These are phyloP conservation scores for Metroxylon sagu DNA, from an alignment of 176 grass and related monocot genomes.

Conservation along the genomic window DNA sequence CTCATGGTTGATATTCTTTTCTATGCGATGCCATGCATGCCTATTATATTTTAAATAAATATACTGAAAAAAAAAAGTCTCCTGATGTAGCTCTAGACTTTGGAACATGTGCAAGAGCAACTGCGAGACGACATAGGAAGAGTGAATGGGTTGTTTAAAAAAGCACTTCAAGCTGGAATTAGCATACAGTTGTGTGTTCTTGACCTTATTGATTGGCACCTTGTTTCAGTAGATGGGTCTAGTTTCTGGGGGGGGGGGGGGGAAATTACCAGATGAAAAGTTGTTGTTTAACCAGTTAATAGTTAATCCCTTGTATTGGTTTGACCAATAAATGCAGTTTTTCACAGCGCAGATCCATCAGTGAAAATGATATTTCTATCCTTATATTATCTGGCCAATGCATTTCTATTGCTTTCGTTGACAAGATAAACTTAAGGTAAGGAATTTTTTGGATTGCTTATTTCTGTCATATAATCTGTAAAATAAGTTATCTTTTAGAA, in stretches of 20 bases:
- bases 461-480: too few species aligned
- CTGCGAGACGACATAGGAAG: slow-evolving; percentile 77
- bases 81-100: too few species aligned
- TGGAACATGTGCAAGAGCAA: slow-evolving; percentile 64
- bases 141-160: slow-evolving; percentile 66
- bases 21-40: too few species aligned
- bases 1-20: too few species aligned
- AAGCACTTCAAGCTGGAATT: slow-evolving; percentile 75
- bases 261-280: neutral
- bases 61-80: too few species aligned
- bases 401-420: slow-evolving; percentile 81
- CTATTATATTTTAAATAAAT: too few species aligned
- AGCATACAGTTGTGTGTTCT: slow-evolving; percentile 74
- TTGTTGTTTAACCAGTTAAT: neutral
- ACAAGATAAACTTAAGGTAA: slow-evolving; percentile 92
- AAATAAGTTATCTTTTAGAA: too few species aligned
- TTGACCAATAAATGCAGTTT: slow-evolving; percentile 29
- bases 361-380: slow-evolving; percentile 63
- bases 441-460: neutral
- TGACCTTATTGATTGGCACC: slow-evolving; percentile 4
- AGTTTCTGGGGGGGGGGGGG: too few species aligned
- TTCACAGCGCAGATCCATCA: slow-evolving; percentile 87
- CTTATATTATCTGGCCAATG: slow-evolving; percentile 67
- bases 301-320: slow-evolving; percentile 1
- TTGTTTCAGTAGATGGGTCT: neutral